These are phyloP conservation scores for Geotrichum fermentans DNA, from an alignment of 1,139 yeast species.

Conservation along the genomic window DNA sequence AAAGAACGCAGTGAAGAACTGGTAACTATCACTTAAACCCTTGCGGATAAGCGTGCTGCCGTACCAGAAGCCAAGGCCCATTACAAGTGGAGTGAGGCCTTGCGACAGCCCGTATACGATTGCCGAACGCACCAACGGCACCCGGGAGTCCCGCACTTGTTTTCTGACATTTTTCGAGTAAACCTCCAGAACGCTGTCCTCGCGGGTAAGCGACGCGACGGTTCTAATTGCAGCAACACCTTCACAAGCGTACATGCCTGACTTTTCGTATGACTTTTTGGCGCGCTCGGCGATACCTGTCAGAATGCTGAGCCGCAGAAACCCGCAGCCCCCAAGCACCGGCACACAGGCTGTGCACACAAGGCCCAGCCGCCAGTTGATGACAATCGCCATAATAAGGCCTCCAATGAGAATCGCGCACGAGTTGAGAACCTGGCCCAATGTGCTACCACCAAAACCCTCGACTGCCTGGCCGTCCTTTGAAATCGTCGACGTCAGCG, in stretches of 20 bases:
- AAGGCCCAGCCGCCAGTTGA: constrained; percentile 61
- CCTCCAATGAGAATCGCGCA: constrained; percentile 67
- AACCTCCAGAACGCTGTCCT: constrained; percentile 33
- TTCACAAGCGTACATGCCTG: constrained; percentile 40
- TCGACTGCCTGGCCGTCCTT: constrained; percentile 82
- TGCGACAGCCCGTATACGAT: constrained; percentile 36
- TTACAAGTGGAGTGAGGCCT: constrained; percentile 39
- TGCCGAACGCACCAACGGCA: constrained; percentile 32
- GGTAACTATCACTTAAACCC: constrained; percentile 26
- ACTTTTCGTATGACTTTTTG: constrained; percentile 38
- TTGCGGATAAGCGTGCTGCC: constrained; percentile 36
- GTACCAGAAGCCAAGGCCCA: constrained; percentile 43
- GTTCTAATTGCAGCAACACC: constrained; percentile 38
- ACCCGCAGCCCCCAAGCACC: constrained; percentile 63
- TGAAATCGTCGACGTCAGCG: constrained; percentile 72
- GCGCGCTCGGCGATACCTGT: constrained; percentile 57
- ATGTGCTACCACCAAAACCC: constrained; percentile 80
- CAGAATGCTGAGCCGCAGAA: constrained; percentile 76
- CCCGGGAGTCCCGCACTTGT: constrained; percentile 34
- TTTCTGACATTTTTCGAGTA: constrained; percentile 31
- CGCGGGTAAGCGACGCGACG: constrained; percentile 39
- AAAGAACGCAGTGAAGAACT: constrained; percentile 38
- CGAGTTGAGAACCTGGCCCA: constrained; percentile 73
- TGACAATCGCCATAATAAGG: constrained; percentile 65
- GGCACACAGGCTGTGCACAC: constrained; percentile 61